Evolutionary conservation across 306 rosid genomes (phyloP).

Genomic region (Rosa lucieae): DNA sequence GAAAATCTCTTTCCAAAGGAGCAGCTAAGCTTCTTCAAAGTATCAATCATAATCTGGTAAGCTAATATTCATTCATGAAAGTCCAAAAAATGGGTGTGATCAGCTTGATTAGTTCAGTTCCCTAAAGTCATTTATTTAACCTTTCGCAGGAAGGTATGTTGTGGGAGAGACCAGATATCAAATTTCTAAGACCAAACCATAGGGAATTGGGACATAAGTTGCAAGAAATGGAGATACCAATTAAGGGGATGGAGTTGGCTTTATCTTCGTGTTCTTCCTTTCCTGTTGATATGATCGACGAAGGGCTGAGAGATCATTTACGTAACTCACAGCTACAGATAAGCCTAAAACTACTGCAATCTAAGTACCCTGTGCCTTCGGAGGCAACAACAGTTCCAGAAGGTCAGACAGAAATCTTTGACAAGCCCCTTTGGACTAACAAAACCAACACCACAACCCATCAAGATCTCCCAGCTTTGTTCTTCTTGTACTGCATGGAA

Average conservation of each 20-base stretch:
- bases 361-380: constrained; percentile 34
- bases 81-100: neutral
- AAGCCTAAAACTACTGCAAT: constrained; percentile 39
- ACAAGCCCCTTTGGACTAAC: constrained; percentile 10
- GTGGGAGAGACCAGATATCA: constrained; percentile 62
- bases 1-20: constrained; percentile 45
- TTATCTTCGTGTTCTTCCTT: constrained; percentile 41
- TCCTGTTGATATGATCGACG: constrained; percentile 44
- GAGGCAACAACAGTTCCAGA: constrained; percentile 44
- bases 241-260: constrained; percentile 74
- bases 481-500: constrained; percentile 63
- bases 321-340: constrained; percentile 34
- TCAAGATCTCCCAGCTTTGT: constrained; percentile 47
- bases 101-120: neutral
- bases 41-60: constrained; percentile 47
- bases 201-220: constrained; percentile 37
- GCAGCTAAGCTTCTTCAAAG: constrained; percentile 52
- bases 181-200: constrained; percentile 24
- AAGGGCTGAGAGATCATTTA: constrained; percentile 43
- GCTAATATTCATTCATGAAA: constrained; percentile 7
- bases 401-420: constrained; percentile 23
- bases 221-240: constrained; percentile 45
- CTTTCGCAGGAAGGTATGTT: constrained; percentile 55
- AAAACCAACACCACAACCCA: constrained; percentile 32
- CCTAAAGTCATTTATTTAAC: neutral